Evolutionary conservation across 1,284 basidiomycete genomes (phyloP), one percentile per base, ranked within the genome.

Genomic region (Sphaerobolus stellatus): DNA sequence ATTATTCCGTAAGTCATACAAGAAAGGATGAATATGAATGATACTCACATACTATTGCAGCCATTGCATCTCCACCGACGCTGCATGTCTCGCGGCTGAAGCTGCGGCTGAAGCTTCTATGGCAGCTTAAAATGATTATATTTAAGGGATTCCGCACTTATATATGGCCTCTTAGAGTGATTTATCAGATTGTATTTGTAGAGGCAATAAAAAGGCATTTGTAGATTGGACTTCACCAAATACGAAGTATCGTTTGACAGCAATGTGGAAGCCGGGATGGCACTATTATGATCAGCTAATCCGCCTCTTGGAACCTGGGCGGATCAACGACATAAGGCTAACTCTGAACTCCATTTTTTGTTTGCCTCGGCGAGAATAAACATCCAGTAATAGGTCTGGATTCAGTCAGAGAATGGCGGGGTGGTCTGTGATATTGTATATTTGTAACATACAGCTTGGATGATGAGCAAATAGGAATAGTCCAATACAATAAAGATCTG

Each of bases 1-100:
- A 49, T 49, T 31, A 49, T 49, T 22, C 48, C 48, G 48, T 49
- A 16, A 49, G 48, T 36, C 20, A 27, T 29, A 48, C 22, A 48
- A 14, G 30, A 16, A 16, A 4, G 30, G 14, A 4, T 28, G 30
- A 16, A 5, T 5, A 16, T 22, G 9, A 48, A 31, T 6, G 2
- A 43, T 24, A 43, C 22, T 18, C 28, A 8, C n/a, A n/a, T 13
- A 6, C 29, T 8, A 29, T 33, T 14, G 9, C 3, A 28, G 30
- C 4, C 28, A 33, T 16, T 22, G 31, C 30, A 22, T 34, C 27
- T 28, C 28, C 5, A 33, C 20, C 20, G 20, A 22, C 48, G 36
- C 18, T 13, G 30, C 27, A 11, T 49, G 30, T 13, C 31, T 31
- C 24, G 18, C 27, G 25, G 20, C 28, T 3, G 30, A 49, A 20